These are phyloP conservation scores for Penicillium sp. DNA, from an alignment of 2,329 filamentous ascomycete genomes.

Conservation along the genomic window DNA sequence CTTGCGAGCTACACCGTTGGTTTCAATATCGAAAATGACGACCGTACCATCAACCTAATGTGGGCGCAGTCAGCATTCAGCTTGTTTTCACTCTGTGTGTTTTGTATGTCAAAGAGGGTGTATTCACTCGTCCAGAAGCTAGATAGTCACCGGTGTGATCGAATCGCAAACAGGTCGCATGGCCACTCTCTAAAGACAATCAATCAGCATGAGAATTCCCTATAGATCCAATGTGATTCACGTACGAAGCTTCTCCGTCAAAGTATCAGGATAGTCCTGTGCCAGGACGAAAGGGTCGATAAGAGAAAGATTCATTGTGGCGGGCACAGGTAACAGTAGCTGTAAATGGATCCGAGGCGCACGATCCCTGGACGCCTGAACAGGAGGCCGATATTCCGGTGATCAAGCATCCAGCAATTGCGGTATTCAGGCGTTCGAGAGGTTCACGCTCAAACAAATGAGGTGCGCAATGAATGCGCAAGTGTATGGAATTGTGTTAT, in stretches of 20 bases:
- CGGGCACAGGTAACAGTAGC: not conserved
- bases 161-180: constrained; percentile 76
- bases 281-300: constrained; percentile 73
- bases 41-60: constrained; percentile 79
- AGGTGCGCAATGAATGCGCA: constrained; percentile 1
- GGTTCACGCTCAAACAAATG: not conserved
- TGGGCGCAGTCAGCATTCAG: constrained; percentile 19
- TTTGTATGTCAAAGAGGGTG: not conserved
- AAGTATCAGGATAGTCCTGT: constrained; percentile 86
- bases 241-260: constrained; percentile 82
- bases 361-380: constrained; percentile 29
- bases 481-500: not conserved
- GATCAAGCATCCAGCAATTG: constrained; percentile 30
- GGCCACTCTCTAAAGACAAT: constrained; percentile 57
- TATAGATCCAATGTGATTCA: not conserved
- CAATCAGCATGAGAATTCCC: constrained; percentile 16
- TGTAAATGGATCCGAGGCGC: not conserved
- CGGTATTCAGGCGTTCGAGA: not conserved
- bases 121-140: constrained; percentile 79
- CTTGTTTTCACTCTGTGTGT: not conserved
- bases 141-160: constrained; percentile 93
- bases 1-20: constrained; percentile 94
- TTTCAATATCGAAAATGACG: constrained; percentile 96
- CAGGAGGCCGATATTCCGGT: constrained; percentile 28
- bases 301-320: constrained; percentile 70